Base-by-base conservation (phyloP, 2,329 filamentous ascomycete species). In the Aaosphaeria pasadenensis region DNA sequence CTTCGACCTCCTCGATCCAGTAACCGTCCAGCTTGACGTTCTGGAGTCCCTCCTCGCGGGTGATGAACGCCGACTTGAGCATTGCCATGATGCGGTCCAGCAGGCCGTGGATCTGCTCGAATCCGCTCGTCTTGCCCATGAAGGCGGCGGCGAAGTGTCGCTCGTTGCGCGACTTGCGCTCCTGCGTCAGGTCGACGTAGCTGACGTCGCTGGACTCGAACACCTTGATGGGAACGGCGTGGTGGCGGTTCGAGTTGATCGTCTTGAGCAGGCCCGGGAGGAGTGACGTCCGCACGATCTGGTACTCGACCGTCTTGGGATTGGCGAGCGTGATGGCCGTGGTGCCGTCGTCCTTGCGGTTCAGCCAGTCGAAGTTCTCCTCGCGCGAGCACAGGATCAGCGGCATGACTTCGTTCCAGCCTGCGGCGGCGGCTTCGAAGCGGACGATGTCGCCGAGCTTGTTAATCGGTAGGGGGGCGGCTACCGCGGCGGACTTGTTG, bases 371-470 rank as follows among this genome's bases (percentile, higher is more conserved):
- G 70, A 97, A 99, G 77, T 99, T 99, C 79, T 99, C 94, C 65
- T 97, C 92, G 71, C 96, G 91, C 41, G 90, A 95, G 79, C 94
- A 99, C 47, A 99, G 83, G 58, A 96, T 97, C 30, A 99, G 80
- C 29, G 94, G 92, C 82, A 99, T 86, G 47, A 96, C 92, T 76
- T 99, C 94, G 47, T 84, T 87, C 94, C 94, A 99, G 50, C 94
- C 94, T 5, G 92, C 87, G 84, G 96, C 94, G 46, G 91, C 92
- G 44, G 88, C 83, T 71, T 99, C 94, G 46, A 85, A 76, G 46
- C 94, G 87, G 50, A 97, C 83, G 58, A 97, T 95, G 64, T 99
- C 95, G 52, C 82, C 82, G 38, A 99, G 86, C 75, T 96, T 97
- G 80, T 99, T 99, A 73, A 99, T 87, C 51, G 85, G 83, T 7